phyloP scores from a whole-genome alignment of 345 rosid genomes.

The Acer saccharum region DNA sequence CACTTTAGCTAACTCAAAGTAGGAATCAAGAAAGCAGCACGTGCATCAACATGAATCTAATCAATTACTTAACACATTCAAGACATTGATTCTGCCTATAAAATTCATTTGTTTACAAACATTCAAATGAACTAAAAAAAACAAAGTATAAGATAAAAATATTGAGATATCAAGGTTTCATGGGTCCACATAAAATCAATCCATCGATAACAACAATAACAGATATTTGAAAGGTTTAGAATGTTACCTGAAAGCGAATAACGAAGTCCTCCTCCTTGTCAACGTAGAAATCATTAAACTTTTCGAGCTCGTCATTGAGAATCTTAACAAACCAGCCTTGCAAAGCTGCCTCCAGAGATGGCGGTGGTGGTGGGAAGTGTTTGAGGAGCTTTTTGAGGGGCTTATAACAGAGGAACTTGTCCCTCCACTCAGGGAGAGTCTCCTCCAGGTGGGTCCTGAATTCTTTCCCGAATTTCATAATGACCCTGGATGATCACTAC shows the following conservation, averaged over 20 bases:
- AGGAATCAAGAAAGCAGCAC: neutral
- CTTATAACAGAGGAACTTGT: slow-evolving; percentile 91
- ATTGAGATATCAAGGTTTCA: neutral
- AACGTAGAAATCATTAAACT: slow-evolving; percentile 85
- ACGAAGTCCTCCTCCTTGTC: slow-evolving; percentile 92
- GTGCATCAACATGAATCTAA: neutral
- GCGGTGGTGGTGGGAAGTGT: slow-evolving; percentile 21
- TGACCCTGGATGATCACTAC: slow-evolving; percentile 6
- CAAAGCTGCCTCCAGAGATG: slow-evolving; percentile 7
- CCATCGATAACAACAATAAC: neutral
- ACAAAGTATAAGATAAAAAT: too few relatives aligned
- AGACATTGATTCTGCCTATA: neutral
- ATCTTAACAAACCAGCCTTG: slow-evolving; percentile 75
- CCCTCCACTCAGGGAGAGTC: slow-evolving; percentile 93
- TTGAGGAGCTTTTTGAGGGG: slow-evolving; percentile 88
- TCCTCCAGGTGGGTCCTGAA: slow-evolving; percentile 89
- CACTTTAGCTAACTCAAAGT: neutral
- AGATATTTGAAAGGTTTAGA: neutral
- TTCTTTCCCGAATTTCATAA: slow-evolving; percentile 93
- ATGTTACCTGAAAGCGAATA: slow-evolving; percentile 73
- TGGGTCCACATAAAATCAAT: neutral
- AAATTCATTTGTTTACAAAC: neutral
- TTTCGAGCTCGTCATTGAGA: slow-evolving; percentile 86
- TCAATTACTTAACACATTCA: neutral
- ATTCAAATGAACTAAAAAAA: neutral